phyloP scores from a whole-genome alignment of 208 protist genomes.

The Acanthamoeba lenticulata region DNA sequence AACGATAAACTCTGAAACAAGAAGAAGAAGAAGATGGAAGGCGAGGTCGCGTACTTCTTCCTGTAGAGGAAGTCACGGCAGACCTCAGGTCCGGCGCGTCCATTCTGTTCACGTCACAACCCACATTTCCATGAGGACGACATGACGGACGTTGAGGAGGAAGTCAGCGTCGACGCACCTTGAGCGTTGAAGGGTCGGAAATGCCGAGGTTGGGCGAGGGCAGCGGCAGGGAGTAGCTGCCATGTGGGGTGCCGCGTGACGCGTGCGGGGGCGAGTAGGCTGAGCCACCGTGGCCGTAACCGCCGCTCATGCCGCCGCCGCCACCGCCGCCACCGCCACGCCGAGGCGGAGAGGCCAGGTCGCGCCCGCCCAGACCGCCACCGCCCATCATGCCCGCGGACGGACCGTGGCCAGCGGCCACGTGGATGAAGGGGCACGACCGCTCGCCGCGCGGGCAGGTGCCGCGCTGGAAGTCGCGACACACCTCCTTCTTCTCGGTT shows the following conservation, averaged over 20 bases:
- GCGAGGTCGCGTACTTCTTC: not conserved
- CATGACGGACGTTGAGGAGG: not conserved
- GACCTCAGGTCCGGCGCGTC: not conserved
- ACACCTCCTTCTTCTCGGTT: slow-evolving; percentile 26
- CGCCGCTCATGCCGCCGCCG: too few species aligned
- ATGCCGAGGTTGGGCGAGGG: not conserved
- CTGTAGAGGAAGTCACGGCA: slow-evolving; percentile 44
- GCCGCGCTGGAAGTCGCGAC: not conserved
- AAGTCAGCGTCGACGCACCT: not conserved
- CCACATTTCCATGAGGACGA: not conserved
- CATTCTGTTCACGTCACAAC: not conserved
- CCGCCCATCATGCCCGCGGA: not conserved
- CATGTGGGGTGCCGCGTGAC: not conserved
- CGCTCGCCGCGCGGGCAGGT: slow-evolving; percentile 16
- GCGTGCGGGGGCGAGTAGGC: slow-evolving; percentile 9
- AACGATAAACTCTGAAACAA: not conserved
- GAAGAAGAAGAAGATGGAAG: not conserved
- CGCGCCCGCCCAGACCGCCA: not conserved
- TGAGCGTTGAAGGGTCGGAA: not conserved
- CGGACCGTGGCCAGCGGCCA: not conserved
- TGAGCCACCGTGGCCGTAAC: too few species aligned
- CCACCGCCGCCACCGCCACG: not conserved
- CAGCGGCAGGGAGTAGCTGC: not conserved
- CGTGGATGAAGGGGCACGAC: slow-evolving; percentile 35
- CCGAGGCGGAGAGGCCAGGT: not conserved